Evolutionary conservation across 345 rosid species (phyloP).

Genomic region (Orychophragmus violaceus): DNA sequence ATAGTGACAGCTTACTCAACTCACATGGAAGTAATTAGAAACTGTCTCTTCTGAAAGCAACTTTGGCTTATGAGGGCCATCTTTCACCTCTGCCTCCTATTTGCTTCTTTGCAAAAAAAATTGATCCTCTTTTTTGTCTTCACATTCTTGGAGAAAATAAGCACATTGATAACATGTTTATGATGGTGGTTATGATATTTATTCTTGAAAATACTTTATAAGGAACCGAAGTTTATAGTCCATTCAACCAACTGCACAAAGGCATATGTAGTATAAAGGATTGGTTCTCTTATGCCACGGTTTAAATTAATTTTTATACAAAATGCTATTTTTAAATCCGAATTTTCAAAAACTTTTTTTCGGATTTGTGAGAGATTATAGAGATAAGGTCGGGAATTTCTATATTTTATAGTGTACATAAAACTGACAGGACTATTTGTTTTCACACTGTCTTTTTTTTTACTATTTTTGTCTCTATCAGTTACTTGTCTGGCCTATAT

Average conservation of each 20-base stretch:
- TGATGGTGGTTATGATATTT: not conserved
- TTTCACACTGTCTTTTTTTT: not conserved
- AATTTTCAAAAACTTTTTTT: too few relatives aligned
- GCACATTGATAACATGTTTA: not conserved
- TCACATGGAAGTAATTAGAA: conserved; percentile 16
- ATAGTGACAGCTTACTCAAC: conserved; percentile 20
- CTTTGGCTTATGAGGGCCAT: not conserved
- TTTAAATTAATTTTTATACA: too few relatives aligned
- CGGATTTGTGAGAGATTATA: too few relatives aligned
- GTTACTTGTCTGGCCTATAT: not conserved
- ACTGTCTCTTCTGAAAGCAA: conserved; percentile 17
- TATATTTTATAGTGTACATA: too few relatives aligned
- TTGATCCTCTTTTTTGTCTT: not conserved
- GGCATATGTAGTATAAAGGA: too few relatives aligned
- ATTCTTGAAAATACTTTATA: not conserved
- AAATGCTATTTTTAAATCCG: too few relatives aligned
- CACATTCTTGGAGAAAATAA: not conserved
- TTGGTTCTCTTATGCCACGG: too few relatives aligned
- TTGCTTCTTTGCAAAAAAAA: not conserved
- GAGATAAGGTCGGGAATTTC: too few relatives aligned
- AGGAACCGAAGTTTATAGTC: not conserved
- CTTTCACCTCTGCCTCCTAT: not conserved
- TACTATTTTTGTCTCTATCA: not conserved
- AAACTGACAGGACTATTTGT: not conserved
- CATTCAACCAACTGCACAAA: not conserved